These are phyloP conservation scores for Kluyveromyces sp. DNA, from an alignment of 1,139 yeast species.

Conservation along the genomic window DNA sequence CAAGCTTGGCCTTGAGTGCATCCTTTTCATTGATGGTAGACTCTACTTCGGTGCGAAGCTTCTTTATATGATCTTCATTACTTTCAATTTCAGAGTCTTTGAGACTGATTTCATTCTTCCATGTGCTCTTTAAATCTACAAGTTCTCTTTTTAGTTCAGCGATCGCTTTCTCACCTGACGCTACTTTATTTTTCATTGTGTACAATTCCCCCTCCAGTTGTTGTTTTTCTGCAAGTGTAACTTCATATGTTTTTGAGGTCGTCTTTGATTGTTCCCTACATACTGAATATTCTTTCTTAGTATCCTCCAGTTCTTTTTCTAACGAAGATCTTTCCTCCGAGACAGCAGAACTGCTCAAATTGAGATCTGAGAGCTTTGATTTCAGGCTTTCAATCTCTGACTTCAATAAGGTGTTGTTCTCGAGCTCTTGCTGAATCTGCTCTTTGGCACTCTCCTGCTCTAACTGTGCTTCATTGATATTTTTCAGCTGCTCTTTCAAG, in stretches of 20 bases:
- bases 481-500: conserved; percentile 3
- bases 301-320: no score
- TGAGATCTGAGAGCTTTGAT: neutral
- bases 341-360: neutral
- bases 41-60: neutral
- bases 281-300: no score
- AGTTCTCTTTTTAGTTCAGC: neutral
- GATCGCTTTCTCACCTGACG: neutral
- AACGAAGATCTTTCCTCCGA: neutral
- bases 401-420: conserved; percentile 4
- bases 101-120: neutral
- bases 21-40: neutral
- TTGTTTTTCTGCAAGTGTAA: conserved; percentile 1
- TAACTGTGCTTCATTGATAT: neutral
- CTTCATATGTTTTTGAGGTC: neutral
- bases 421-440: neutral
- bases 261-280: neutral
- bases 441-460: neutral
- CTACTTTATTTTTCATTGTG: neutral
- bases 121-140: neutral
- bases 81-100: neutral
- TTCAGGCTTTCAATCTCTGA: neutral
- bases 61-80: neutral
- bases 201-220: no score
- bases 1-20: neutral